Percentiles rank a stretch among this genome's conserved stretches.
These are phyloP conservation scores for Amborella trichopoda DNA, from an alignment of 164 flowering plant species.

Conservation along the genomic window DNA sequence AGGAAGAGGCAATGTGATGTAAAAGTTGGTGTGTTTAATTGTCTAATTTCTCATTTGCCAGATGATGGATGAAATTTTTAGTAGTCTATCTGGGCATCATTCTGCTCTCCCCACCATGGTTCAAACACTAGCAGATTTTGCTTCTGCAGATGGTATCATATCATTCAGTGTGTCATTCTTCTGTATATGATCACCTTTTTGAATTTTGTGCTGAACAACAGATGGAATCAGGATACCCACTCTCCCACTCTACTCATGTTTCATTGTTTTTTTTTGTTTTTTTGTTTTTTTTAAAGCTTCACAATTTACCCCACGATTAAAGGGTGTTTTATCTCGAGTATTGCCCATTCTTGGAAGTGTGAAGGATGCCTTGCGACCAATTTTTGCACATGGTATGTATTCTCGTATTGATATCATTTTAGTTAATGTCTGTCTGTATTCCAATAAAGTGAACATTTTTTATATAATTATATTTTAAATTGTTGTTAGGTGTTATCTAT, in stretches of 20 bases:
- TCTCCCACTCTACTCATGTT: no score
- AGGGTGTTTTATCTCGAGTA: conserved; percentile 77
- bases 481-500: no score
- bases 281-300: conserved; percentile 42
- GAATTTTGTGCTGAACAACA: no score
- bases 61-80: conserved; percentile 96
- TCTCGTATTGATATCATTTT: no score
- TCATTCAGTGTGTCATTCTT: no score
- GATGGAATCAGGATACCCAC: no score
- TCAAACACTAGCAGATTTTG: conserved; percentile 92
- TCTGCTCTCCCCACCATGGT: conserved; percentile 83
- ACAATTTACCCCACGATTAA: conserved; percentile 78
- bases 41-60: conserved; percentile 16
- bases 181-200: no score
- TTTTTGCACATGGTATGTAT: conserved; percentile 80
- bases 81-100: conserved; percentile 65
- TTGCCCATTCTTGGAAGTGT: conserved; percentile 92
- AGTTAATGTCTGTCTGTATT: no score
- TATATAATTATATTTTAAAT: no score
- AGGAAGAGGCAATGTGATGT: neutral
- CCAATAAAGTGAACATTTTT: no score
- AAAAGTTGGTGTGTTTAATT: conserved; percentile 1
- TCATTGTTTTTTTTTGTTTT: no score
- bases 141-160: conserved; percentile 68
- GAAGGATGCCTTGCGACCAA: conserved; percentile 70